phyloP scores from a whole-genome alignment of 228 moss, liverwort and hornwort genomes.

The Sphagnum magellanicum region DNA sequence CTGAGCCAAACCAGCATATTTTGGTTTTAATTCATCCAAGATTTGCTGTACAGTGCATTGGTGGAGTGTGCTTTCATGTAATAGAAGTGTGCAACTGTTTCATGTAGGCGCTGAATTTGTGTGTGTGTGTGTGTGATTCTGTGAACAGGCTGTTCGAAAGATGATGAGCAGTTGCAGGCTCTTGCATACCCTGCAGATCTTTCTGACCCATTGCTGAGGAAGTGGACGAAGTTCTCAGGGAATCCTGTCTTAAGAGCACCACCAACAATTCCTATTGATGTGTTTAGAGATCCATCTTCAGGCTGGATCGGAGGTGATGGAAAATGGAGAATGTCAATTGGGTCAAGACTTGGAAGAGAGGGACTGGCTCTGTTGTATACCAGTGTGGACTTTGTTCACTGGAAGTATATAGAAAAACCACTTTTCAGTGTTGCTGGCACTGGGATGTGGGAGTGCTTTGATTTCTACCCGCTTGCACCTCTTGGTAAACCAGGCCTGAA shows the following conservation, averaged over 20 bases:
- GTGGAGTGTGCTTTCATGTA: too few species aligned
- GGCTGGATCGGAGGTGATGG: slow-evolving; percentile 70
- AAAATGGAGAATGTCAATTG: slow-evolving; percentile 61
- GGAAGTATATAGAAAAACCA: slow-evolving; percentile 17
- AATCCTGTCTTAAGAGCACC: slow-evolving; percentile 73
- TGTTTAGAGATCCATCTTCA: slow-evolving; percentile 79
- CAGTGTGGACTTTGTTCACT: slow-evolving; percentile 50
- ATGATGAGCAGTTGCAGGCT: slow-evolving; percentile 57
- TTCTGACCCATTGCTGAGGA: slow-evolving; percentile 54
- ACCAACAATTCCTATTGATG: slow-evolving; percentile 12
- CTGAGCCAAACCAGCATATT: too few species aligned
- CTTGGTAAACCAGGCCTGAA: slow-evolving; percentile 9
- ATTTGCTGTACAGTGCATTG: too few species aligned
- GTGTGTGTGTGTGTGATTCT: too few species aligned
- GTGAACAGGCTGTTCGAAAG: too few species aligned
- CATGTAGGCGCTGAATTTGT: too few species aligned
- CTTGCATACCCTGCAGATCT: slow-evolving; percentile 57
- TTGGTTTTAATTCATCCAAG: too few species aligned
- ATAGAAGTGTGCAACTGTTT: too few species aligned
- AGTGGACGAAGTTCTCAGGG: slow-evolving; percentile 52
- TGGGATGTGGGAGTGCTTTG: slow-evolving; percentile 82
- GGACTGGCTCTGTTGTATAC: slow-evolving; percentile 70
- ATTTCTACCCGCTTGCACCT: slow-evolving; percentile 54
- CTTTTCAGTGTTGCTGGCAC: slow-evolving; percentile 49
- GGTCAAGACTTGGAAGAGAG: slow-evolving; percentile 31